Evolutionary conservation across 2,329 filamentous ascomycete genomes (phyloP).

Genomic region (Capronia epimyces): DNA sequence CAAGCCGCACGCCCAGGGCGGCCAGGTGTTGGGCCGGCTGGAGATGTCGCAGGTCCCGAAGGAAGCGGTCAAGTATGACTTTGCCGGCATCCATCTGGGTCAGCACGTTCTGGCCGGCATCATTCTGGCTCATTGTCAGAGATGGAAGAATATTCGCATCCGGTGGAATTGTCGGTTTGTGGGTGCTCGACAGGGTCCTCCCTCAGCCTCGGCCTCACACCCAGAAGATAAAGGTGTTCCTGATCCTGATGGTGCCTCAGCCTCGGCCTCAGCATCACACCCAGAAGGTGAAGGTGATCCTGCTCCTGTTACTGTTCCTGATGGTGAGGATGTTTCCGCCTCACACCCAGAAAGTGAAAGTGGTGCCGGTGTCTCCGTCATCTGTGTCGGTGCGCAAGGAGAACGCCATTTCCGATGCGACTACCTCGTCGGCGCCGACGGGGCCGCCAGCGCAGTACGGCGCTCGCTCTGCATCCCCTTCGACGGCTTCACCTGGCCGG

Average conservation of each 20-base stretch:
- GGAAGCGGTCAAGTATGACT: background rate
- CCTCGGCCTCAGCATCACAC: no score
- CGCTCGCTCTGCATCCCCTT: conserved; percentile 3
- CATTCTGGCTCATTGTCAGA: conserved; percentile 4
- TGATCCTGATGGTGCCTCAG: no score
- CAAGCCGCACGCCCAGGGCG: background rate
- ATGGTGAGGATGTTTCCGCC: no score
- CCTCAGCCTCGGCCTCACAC: no score
- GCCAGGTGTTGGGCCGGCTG: background rate
- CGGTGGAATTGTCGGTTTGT: no score
- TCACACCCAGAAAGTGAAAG: background rate
- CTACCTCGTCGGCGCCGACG: conserved; percentile 1
- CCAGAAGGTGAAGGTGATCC: background rate
- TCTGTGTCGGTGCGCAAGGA: background rate
- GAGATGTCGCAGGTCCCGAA: no score
- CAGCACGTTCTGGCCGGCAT: conserved; percentile 9
- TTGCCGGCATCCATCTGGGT: conserved; percentile 6
- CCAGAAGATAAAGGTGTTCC: background rate
- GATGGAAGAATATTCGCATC: background rate
- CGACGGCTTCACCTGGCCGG: conserved; percentile 8
- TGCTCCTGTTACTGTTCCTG: no score
- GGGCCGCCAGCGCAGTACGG: background rate
- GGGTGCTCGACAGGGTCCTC: background rate
- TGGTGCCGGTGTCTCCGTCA: no score
- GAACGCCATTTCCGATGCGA: background rate